These are phyloP conservation scores for Vigna reflexopilosa DNA, from an alignment of 306 rosid genomes.

Conservation along the genomic window DNA sequence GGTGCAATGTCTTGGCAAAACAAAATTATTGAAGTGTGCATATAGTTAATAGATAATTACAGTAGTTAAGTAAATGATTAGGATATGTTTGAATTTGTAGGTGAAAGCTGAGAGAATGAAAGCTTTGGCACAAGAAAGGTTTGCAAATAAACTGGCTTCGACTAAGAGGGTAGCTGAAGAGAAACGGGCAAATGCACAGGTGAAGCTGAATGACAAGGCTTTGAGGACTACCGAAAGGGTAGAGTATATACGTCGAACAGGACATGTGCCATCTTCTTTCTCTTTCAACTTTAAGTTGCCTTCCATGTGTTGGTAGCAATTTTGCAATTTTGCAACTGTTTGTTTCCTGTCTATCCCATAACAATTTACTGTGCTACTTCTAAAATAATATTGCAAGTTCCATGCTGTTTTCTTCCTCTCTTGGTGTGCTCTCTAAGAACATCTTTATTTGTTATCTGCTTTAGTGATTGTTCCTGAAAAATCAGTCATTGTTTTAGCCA, in stretches of 20 bases:
- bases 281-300: slow-evolving; percentile 76
- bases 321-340: slow-evolving; percentile 26
- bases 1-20: neutral
- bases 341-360: slow-evolving; percentile 19
- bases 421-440: slow-evolving; percentile 1
- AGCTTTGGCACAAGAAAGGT: slow-evolving; percentile 75
- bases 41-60: neutral
- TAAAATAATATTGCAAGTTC: slow-evolving; percentile 10
- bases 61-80: neutral
- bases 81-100: slow-evolving; percentile 40
- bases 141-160: slow-evolving; percentile 71
- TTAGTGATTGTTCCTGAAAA: neutral
- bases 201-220: slow-evolving; percentile 79
- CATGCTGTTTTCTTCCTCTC: slow-evolving; percentile 13
- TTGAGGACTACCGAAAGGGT: slow-evolving; percentile 77
- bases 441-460: neutral
- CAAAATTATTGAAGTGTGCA: neutral
- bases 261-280: slow-evolving; percentile 83
- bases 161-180: slow-evolving; percentile 87
- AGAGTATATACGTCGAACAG: slow-evolving; percentile 86
- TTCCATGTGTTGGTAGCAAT: slow-evolving; percentile 85
- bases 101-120: slow-evolving; percentile 92
- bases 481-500: neutral
- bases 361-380: slow-evolving; percentile 33
- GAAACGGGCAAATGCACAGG: slow-evolving; percentile 80